Percentiles rank a stretch among this genome's conserved stretches.
phyloP scores from a whole-genome alignment of 2,329 filamentous ascomycete genomes.

The Stenocarpella maydis region DNA sequence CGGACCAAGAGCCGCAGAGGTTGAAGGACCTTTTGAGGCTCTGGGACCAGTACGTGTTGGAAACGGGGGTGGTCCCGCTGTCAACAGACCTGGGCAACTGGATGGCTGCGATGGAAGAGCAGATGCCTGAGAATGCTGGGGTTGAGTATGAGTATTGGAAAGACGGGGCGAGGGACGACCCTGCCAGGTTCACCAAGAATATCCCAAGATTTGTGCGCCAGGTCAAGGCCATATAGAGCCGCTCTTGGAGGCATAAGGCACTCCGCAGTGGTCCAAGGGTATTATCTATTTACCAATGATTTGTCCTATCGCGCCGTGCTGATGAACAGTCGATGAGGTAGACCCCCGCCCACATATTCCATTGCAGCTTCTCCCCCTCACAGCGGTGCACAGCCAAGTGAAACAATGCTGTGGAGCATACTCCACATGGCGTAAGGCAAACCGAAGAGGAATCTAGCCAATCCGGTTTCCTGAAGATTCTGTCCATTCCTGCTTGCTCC shows the following conservation, averaged over 20 bases:
- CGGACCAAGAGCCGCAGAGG: slow-evolving; percentile 44
- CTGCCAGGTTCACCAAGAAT: slow-evolving; percentile 49
- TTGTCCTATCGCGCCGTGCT: background rate
- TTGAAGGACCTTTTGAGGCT: slow-evolving; percentile 45
- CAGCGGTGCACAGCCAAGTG: too few species aligned
- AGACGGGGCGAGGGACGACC: slow-evolving; percentile 52
- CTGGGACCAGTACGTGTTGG: slow-evolving; percentile 52
- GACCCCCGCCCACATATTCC: background rate
- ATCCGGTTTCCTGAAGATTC: too few species aligned
- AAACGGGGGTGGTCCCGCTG: slow-evolving; percentile 67
- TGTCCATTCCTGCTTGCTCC: too few species aligned
- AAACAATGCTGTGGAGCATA: too few species aligned
- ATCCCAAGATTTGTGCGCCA: slow-evolving; percentile 35
- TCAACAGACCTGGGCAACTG: slow-evolving; percentile 65
- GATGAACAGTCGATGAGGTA: background rate
- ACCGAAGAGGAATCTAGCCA: too few species aligned
- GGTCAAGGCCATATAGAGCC: slow-evolving; percentile 34
- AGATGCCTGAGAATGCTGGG: slow-evolving; percentile 72
- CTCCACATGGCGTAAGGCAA: too few species aligned
- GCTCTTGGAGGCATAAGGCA: background rate
- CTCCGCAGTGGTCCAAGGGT: too few species aligned
- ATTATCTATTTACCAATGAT: background rate
- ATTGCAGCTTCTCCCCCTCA: background rate
- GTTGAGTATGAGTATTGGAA: slow-evolving; percentile 73
- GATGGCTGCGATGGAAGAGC: slow-evolving; percentile 67